phyloP scores from a whole-genome alignment of 768 basidiomycete genomes.

The Kwoniella sp. region DNA sequence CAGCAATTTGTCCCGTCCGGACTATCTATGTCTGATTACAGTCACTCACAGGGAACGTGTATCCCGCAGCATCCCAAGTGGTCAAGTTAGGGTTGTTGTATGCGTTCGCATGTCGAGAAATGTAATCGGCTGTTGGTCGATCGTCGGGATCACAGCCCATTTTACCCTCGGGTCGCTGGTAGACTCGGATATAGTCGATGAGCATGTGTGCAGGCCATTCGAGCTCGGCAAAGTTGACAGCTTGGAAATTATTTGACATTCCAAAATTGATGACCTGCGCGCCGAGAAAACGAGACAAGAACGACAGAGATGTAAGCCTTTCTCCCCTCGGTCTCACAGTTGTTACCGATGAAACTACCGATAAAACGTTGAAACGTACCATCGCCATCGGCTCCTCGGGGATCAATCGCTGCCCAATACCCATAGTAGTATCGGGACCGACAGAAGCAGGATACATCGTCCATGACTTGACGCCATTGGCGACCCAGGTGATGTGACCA shows the following conservation, averaged over 20 bases:
- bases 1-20: neutral
- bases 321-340: too few relatives aligned
- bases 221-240: conserved; percentile 61
- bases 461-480: conserved; percentile 71
- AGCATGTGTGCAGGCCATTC: conserved; percentile 78
- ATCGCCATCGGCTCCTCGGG: conserved; percentile 90
- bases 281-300: neutral
- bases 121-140: conserved; percentile 77
- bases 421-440: conserved; percentile 65
- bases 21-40: neutral
- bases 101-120: conserved; percentile 61
- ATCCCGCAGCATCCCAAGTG: conserved; percentile 77
- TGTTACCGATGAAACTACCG: neutral
- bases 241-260: conserved; percentile 55
- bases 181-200: conserved; percentile 75
- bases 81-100: conserved; percentile 83
- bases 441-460: conserved; percentile 67
- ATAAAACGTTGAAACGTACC: conserved; percentile 20
- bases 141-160: conserved; percentile 77
- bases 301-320: neutral
- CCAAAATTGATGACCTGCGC: conserved; percentile 66
- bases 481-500: conserved; percentile 86
- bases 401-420: conserved; percentile 69
- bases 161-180: conserved; percentile 69
- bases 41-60: conserved; percentile 72